Base-by-base conservation (phyloP, 331 rosid species). In the Acacia pycnantha region DNA sequence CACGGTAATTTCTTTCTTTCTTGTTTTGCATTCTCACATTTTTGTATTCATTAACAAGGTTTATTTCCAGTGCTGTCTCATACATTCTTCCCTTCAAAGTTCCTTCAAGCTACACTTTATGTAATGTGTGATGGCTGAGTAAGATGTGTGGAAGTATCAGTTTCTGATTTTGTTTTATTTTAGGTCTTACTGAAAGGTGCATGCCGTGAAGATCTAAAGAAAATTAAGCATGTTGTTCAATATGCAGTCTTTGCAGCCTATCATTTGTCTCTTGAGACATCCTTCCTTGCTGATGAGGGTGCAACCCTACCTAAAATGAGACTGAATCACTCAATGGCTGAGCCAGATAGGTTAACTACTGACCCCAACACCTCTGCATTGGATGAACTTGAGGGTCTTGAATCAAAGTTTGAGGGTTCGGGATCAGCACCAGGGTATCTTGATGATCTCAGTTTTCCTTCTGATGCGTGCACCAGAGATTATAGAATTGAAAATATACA, bases 211-310 rank as follows among this genome's bases (percentile, higher is more conserved):
- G 97, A 94, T 79, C 93, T 97, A 22, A 94, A 94, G 92, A 97
- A 92, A 91, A 88, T 94, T 82, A 97, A 97, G 77, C 88, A 86
- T 87, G 98, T 92, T 40, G 86, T 92, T 82, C 97, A 94, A 78
- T 94, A 86, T 90, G 95, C 98, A 75, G 87, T 97, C 70, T 97
- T 97, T 87, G 99, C 99, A 24, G 99, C 97, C 53, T 94, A 97
- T 89, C 99, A 97, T 84, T 94, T 97, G 82, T 97, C 99, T 67
- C 97, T 94, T 54, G 95, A 97, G 88, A 97, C 98, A 75, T 97
- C 99, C 62, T 97, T 97, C 82, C 98, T 97, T 77, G 99, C 91
- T n/a, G 99, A 96, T 56, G 98, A 96, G 88, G 98, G 99, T 87
- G 99, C 98, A 80, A 88, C 97, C 73, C 91, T 96, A 37, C 98